phyloP scores from a whole-genome alignment of 1,284 basidiomycete genomes.

The Puccinia coronata region DNA sequence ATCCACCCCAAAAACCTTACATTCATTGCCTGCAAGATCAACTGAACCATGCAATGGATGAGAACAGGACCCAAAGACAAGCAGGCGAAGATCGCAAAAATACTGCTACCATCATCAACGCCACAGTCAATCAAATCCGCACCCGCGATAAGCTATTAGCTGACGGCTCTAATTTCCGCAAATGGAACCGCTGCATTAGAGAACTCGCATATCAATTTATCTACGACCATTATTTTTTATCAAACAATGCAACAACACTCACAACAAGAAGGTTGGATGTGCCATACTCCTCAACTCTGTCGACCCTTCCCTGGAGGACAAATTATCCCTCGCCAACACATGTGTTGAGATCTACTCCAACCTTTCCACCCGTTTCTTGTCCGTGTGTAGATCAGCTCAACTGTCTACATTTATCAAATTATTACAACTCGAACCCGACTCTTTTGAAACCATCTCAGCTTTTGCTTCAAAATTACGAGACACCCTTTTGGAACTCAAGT shows the following conservation, averaged over 20 bases:
- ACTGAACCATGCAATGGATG: neutral
- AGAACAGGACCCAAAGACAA: neutral
- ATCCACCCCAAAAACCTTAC: too few relatives aligned
- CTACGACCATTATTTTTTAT: neutral
- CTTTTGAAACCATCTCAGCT: too few relatives aligned
- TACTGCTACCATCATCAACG: neutral
- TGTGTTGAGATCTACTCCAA: neutral
- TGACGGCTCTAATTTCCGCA: neutral
- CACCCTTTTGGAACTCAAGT: too few relatives aligned
- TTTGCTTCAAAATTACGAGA: too few relatives aligned
- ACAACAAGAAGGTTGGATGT: neutral
- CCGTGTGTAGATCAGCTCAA: too few relatives aligned
- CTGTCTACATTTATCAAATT: too few relatives aligned
- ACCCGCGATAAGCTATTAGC: neutral
- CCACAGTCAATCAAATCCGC: neutral
- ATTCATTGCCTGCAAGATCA: neutral
- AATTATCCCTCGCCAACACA: neutral
- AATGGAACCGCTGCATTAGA: neutral
- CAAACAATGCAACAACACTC: neutral
- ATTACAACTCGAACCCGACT: too few relatives aligned
- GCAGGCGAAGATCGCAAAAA: neutral
- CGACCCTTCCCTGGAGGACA: neutral
- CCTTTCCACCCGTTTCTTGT: too few relatives aligned
- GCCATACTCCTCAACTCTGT: neutral
- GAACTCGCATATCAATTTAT: neutral